Conservation (phyloP, 352 stramenopile species). For the Phytophthora colocasiae region DNA sequence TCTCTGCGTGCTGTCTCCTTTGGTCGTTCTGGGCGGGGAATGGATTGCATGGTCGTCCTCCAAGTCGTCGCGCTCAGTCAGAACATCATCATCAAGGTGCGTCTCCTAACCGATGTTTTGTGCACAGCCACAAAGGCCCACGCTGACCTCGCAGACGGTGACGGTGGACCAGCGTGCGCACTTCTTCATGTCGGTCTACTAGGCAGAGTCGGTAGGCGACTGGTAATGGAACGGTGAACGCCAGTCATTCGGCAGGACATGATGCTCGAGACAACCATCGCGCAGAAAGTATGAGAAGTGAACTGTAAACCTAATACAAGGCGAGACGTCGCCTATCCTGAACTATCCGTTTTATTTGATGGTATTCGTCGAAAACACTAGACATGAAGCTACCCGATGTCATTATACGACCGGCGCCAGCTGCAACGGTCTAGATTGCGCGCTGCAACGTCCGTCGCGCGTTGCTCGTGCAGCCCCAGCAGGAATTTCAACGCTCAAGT, state of each 20-base stretch:
- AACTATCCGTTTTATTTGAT: constrained; percentile 19
- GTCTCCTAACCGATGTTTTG: constrained; percentile 6
- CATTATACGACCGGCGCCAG: constrained; percentile 13
- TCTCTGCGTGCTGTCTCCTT: constrained; percentile 21
- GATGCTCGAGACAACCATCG: constrained; percentile 18
- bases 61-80: constrained; percentile 25
- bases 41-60: constrained; percentile 13
- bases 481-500: constrained; percentile 18
- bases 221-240: background rate
- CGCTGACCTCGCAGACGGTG: constrained; percentile 73
- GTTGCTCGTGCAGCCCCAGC: constrained; percentile 22
- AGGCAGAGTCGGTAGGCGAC: background rate
- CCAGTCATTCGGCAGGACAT: constrained; percentile 8
- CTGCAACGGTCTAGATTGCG: constrained; percentile 32
- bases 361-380: constrained; percentile 18
- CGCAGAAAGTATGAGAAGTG: constrained; percentile 18
- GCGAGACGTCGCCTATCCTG: constrained; percentile 10
- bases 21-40: constrained; percentile 4
- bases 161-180: constrained; percentile 65
- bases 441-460: constrained; percentile 20
- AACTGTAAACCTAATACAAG: background rate
- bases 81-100: constrained; percentile 37
- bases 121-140: constrained; percentile 56
- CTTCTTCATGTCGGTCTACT: constrained; percentile 39
- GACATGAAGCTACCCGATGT: background rate